Evolutionary conservation across 2,329 filamentous ascomycete species (phyloP).

Genomic region (Diaporthe helianthi): DNA sequence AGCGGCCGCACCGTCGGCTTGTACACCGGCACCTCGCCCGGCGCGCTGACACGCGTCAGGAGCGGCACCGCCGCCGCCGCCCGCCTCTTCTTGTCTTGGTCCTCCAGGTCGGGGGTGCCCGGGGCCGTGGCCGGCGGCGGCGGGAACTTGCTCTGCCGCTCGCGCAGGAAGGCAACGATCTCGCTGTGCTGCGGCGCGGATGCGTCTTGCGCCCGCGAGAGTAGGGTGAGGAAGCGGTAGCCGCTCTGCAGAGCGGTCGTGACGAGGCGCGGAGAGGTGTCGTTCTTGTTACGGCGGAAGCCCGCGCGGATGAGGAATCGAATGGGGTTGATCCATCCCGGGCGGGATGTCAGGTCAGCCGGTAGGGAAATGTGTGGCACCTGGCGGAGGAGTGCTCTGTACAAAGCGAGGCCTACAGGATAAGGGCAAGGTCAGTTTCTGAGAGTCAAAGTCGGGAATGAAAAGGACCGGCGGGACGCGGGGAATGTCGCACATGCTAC

Average conservation of each 20-base stretch:
- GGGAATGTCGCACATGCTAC: slow-evolving; percentile 50
- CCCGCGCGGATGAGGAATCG: slow-evolving; percentile 64
- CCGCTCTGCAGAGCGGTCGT: slow-evolving; percentile 69
- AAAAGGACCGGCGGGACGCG: neutral
- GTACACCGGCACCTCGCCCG: slow-evolving; percentile 54
- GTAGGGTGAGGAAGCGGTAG: slow-evolving; percentile 60
- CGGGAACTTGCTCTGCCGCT: slow-evolving; percentile 42
- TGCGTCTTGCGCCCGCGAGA: slow-evolving; percentile 48
- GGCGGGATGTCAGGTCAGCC: slow-evolving; percentile 48
- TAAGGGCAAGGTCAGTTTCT: slow-evolving; percentile 1
- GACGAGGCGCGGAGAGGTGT: slow-evolving; percentile 66
- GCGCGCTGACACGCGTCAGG: slow-evolving; percentile 34
- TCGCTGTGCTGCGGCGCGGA: slow-evolving; percentile 49
- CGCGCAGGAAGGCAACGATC: slow-evolving; percentile 50
- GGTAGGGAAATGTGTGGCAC: slow-evolving; percentile 61
- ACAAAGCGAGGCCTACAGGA: slow-evolving; percentile 70
- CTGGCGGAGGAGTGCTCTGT: slow-evolving; percentile 71
- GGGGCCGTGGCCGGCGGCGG: slow-evolving; percentile 46
- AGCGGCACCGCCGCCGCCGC: slow-evolving; percentile 39
- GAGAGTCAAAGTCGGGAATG: neutral
- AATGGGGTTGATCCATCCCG: slow-evolving; percentile 53
- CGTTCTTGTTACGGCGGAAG: slow-evolving; percentile 66
- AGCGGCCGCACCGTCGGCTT: slow-evolving; percentile 54
- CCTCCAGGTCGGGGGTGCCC: slow-evolving; percentile 10
- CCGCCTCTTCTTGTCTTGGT: neutral